These are phyloP conservation scores for Phaeoacremonium minimum DNA, from an alignment of 2,329 filamentous ascomycete species.

Conservation along the genomic window DNA sequence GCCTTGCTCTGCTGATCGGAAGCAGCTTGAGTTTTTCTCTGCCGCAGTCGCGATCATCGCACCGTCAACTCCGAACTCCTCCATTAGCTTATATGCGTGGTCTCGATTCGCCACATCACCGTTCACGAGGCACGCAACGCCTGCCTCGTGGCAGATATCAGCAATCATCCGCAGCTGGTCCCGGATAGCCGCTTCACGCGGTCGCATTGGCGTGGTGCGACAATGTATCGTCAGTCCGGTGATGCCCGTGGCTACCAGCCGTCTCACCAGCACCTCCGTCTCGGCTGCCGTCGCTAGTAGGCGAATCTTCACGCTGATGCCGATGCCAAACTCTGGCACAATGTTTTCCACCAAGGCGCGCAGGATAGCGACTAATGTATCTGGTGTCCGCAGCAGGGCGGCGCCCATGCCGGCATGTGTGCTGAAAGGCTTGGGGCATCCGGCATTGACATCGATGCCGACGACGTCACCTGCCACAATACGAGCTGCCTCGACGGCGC, in stretches of 20 bases:
- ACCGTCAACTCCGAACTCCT: constrained; percentile 82
- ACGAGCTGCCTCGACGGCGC: constrained; percentile 78
- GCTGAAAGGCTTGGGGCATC: constrained; percentile 97
- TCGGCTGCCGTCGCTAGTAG: constrained; percentile 71
- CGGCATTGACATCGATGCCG: constrained; percentile 95
- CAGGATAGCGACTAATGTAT: constrained; percentile 78
- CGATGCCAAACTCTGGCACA: constrained; percentile 73
- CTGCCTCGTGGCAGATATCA: constrained; percentile 72
- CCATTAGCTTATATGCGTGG: constrained; percentile 65
- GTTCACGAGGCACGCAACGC: constrained; percentile 93
- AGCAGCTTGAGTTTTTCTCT: constrained; percentile 87
- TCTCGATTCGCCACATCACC: constrained; percentile 79
- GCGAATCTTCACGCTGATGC: constrained; percentile 95
- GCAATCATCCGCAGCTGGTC: constrained; percentile 82
- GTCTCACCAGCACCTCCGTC: constrained; percentile 73
- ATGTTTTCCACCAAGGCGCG: constrained; percentile 78
- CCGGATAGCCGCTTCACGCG: constrained; percentile 80
- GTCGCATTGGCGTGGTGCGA: constrained; percentile 92
- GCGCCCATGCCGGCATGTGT: constrained; percentile 94
- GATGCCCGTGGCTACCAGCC: constrained; percentile 82
- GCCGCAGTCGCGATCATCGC: constrained; percentile 96
- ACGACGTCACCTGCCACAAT: constrained; percentile 83
- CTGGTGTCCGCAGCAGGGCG: constrained; percentile 79
- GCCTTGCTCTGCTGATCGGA: constrained; percentile 65
- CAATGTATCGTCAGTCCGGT: constrained; percentile 91